Base-by-base conservation (phyloP, 306 rosid species). In the Urtica urens region DNA sequence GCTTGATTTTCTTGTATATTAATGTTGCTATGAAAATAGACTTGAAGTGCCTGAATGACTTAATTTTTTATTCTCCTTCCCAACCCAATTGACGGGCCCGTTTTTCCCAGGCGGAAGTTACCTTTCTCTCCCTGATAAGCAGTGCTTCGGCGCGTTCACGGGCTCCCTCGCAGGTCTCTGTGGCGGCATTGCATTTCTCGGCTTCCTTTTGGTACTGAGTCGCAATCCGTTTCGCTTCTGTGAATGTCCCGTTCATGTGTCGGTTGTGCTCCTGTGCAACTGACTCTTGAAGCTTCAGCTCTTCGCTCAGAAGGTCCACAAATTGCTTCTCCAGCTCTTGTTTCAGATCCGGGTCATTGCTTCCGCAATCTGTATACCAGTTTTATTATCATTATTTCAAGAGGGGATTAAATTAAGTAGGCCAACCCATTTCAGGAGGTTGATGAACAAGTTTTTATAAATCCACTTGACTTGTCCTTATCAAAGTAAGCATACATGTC, bases 251-350 rank as follows among this genome's bases (percentile, higher is more conserved):
- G 70, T 85, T 85, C 95, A 77, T 90, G 67, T 77, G 99, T 21
- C 76, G 84, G 2, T 55, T 54, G 68, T 73, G 84, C 31, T 85
- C 99, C 22, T 75, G 59, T 0, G 84, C 41, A 56, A 90, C 99
- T 25, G 92, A 64, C 64, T 77, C 87, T 66, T 90, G 99, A 64
- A 90, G 69, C 74, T 79, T 90, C 61, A 90, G 65, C 72, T 90
- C 99, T 64, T 90, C 99, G 0, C 87, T 66, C 13, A 90, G 73
- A 27, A 90, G 95, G 57, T 90, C 99, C 64, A 90, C 95, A 61
- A 81, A 77, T 38, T 85, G 95, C 79, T 90, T 90, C 74, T 90
- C 94, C 99, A 90, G 81, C 70, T 90, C 99, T 52, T 73, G 82
- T 81, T 73, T 85, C 31, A 85, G 72, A 49, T 84, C 99, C 2